These are phyloP conservation scores for Linderina pennispora DNA, from an alignment of 192 early-diverging fungal species.

Conservation along the genomic window DNA sequence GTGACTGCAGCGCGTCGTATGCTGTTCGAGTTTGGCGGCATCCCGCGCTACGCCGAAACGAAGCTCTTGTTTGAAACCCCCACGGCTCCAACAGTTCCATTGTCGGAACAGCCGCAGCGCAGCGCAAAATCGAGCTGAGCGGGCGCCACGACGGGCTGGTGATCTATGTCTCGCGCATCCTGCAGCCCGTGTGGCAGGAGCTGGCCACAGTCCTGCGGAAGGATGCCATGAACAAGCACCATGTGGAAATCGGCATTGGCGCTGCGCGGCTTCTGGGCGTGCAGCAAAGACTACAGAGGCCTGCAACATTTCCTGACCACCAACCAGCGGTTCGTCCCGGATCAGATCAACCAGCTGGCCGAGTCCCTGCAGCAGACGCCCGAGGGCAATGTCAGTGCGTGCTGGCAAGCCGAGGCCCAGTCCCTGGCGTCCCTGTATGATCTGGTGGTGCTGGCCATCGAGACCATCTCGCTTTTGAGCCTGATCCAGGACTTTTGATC, in stretches of 20 bases:
- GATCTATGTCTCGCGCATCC: constrained; percentile 63
- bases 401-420: constrained; percentile 55
- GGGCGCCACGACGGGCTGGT: constrained; percentile 71
- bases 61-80: too few relatives aligned
- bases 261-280: constrained; percentile 27
- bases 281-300: constrained; percentile 33
- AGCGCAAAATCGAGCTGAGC: constrained; percentile 50
- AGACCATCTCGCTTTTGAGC: constrained; percentile 61
- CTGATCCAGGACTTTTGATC: constrained; percentile 60
- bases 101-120: too few relatives aligned
- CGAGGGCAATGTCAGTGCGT: constrained; percentile 24
- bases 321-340: constrained; percentile 48
- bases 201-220: constrained; percentile 8
- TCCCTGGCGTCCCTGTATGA: constrained; percentile 55
- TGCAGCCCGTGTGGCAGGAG: constrained; percentile 71
- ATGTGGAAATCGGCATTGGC: constrained; percentile 36
- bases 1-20: constrained; percentile 20
- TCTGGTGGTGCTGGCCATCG: constrained; percentile 51
- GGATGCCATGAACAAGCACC: constrained; percentile 2
- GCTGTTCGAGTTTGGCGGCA: constrained; percentile 43
- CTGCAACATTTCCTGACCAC: constrained; percentile 47
- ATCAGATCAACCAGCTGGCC: constrained; percentile 46
- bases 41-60: constrained; percentile 34
- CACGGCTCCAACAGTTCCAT: too few relatives aligned
- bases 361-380: too few relatives aligned